These are phyloP conservation scores for Amphibolis antarctica DNA, from an alignment of 106 monocot species.

Conservation along the genomic window DNA sequence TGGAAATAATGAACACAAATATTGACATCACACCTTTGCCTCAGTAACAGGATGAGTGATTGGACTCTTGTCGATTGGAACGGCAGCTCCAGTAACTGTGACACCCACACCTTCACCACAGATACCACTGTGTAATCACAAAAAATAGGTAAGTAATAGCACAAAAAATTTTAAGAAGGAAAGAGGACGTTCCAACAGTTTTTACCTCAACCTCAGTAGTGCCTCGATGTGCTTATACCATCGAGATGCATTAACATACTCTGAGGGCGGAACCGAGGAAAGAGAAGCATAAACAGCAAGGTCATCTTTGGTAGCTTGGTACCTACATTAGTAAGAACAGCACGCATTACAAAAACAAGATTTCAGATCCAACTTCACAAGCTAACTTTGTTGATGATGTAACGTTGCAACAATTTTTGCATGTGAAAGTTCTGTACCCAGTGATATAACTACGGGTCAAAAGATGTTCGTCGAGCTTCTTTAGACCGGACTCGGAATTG, in stretches of 20 bases:
- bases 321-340: constrained; percentile 22
- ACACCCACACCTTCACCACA: constrained; percentile 56
- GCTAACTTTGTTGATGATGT: background rate
- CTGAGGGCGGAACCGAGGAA: constrained; percentile 28
- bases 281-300: constrained; percentile 44
- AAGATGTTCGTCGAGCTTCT: constrained; percentile 84
- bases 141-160: background rate
- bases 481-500: constrained; percentile 46
- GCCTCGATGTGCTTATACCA: constrained; percentile 96
- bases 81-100: constrained; percentile 34
- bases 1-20: too few relatives aligned
- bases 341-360: background rate
- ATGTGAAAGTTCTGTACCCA: constrained; percentile 32
- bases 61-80: constrained; percentile 19
- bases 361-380: background rate
- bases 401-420: background rate
- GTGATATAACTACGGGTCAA: constrained; percentile 78
- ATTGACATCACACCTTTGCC: constrained; percentile 42
- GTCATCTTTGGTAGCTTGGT: constrained; percentile 97
- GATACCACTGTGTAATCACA: constrained; percentile 34
- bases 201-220: constrained; percentile 56
- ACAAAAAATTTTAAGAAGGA: background rate
- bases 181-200: background rate
- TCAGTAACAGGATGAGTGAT: constrained; percentile 58
- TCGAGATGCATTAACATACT: constrained; percentile 58